Evolutionary conservation across 345 rosid genomes (phyloP), one percentile per base, ranked within the genome.

Genomic region (Salix koriyanagi): DNA sequence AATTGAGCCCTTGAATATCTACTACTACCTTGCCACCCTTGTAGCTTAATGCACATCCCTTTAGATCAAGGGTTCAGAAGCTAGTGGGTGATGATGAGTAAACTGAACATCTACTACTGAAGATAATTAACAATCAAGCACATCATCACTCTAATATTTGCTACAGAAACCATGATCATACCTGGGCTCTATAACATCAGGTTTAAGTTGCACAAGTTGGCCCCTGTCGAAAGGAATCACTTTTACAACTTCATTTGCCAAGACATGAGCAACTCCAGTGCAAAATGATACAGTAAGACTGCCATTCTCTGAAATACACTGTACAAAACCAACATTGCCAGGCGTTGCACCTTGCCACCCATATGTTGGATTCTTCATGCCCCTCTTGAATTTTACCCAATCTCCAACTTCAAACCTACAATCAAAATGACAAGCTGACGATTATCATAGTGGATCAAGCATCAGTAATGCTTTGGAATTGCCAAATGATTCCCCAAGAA

Each of bases 321-420:
- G 99, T 82, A 96, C 97, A 92, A 96, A 96, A 77, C 98, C 98
- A 79, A 96, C 97, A 83, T 98, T 96, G 80, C 83, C 89, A 73
- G 87, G 91, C 72, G 84, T 88, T 71, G 98, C 99, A 83, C 91
- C 91, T 90, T 93, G 99, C 99, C 98, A 93, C 58, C 97, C 99
- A 85, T 90, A 83, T 32, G 87, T 67, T 46, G 98, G 99, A 78
- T 86, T 75, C 26, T 83, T 85, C 76, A 92, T 83, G 79, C 89
- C 87, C 88, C 96, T 91, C 83, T 84, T 94, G 80, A 92, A 93
- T 85, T 93, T 96, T 82, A 93, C 92, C 99, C 99, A 96, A 79
- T 96, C 98, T 67, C 98, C 98, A 69, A 92, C 87, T 81, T 91
- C 97, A 86, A 85, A 96, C 81, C 99, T 96, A 66, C 69, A 66